Percentiles rank a stretch among this genome's conserved stretches.
Evolutionary conservation across 2,329 filamentous ascomycete species (phyloP).

Genomic region (Pseudogymnoascus sp.): DNA sequence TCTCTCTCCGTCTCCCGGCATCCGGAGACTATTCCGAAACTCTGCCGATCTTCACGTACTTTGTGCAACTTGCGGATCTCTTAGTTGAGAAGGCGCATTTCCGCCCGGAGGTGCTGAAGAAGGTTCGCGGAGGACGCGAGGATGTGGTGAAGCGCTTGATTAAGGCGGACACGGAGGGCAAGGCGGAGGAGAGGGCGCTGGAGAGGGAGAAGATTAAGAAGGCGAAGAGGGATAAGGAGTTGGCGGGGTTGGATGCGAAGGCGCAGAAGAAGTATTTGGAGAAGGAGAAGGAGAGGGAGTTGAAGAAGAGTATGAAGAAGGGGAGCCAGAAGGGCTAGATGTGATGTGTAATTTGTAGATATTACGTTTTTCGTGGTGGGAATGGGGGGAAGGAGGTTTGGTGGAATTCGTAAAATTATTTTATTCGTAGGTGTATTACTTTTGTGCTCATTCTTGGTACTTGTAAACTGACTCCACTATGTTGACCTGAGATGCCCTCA

Average conservation of each 20-base stretch:
- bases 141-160: constrained; percentile 71
- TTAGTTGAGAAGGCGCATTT: constrained; percentile 74
- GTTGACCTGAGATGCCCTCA: background rate
- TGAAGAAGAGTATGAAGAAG: constrained; percentile 55
- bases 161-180: constrained; percentile 69
- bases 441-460: background rate
- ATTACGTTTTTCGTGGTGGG: background rate
- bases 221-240: constrained; percentile 77
- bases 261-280: constrained; percentile 81
- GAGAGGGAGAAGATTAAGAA: constrained; percentile 75
- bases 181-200: constrained; percentile 66
- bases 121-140: constrained; percentile 73
- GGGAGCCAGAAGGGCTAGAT: constrained; percentile 37
- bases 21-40: constrained; percentile 55
- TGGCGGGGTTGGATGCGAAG: constrained; percentile 69
- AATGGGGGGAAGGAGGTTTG: background rate
- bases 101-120: constrained; percentile 81
- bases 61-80: constrained; percentile 75
- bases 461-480: background rate
- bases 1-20: constrained; percentile 64
- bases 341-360: background rate
- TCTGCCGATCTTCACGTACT: constrained; percentile 70
- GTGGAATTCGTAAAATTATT: background rate
- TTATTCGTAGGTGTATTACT: background rate
- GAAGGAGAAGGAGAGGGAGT: constrained; percentile 69